A percentile compares a stretch with the other conserved stretches of the same genome.
Conservation (phyloP, 495 filamentous ascomycete genomes). For the Annulohypoxylon moriforme region DNA sequence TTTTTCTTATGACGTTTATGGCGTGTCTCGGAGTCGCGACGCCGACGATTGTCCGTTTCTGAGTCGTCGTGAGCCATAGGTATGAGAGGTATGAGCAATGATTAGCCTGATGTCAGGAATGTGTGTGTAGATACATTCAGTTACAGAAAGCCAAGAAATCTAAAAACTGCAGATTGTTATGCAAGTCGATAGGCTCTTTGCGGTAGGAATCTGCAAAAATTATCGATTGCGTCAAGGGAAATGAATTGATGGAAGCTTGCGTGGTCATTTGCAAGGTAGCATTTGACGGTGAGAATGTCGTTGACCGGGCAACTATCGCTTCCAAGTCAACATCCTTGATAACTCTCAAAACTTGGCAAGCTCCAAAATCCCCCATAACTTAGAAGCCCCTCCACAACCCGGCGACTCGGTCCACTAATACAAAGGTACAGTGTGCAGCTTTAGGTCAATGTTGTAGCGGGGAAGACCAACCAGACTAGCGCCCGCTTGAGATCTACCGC, state of each 20-base stretch:
- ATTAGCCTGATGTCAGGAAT: conserved; percentile 2
- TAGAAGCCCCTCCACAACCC: conserved; percentile 8
- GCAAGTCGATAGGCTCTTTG: conserved; percentile 24
- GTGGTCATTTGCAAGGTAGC: conserved; percentile 8
- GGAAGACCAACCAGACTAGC: conserved; percentile 5
- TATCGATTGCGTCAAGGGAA: conserved; percentile 34
- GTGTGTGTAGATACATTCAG: conserved; percentile 8
- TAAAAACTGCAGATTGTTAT: conserved; percentile 15
- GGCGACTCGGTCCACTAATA: conserved; percentile 17
- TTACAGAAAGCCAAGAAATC: background rate
- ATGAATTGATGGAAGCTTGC: conserved; percentile 25
- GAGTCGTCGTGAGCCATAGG: conserved; percentile 49
- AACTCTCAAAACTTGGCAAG: background rate
- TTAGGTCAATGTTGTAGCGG: conserved; percentile 11
- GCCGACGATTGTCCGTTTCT: conserved; percentile 43
- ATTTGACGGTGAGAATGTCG: conserved; percentile 43
- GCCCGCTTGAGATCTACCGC: conserved; percentile 8
- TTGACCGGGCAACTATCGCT: conserved; percentile 56
- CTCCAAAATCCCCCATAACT: background rate
- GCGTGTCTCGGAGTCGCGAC: conserved; percentile 43
- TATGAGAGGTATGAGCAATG: conserved; percentile 9
- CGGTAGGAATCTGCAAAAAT: conserved; percentile 40
- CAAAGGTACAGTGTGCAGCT: conserved; percentile 11
- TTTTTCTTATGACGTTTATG: conserved; percentile 46
- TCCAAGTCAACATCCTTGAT: conserved; percentile 32